phyloP scores from a whole-genome alignment of 2,329 filamentous ascomycete genomes.

The Tolypocladium ophioglossoides region DNA sequence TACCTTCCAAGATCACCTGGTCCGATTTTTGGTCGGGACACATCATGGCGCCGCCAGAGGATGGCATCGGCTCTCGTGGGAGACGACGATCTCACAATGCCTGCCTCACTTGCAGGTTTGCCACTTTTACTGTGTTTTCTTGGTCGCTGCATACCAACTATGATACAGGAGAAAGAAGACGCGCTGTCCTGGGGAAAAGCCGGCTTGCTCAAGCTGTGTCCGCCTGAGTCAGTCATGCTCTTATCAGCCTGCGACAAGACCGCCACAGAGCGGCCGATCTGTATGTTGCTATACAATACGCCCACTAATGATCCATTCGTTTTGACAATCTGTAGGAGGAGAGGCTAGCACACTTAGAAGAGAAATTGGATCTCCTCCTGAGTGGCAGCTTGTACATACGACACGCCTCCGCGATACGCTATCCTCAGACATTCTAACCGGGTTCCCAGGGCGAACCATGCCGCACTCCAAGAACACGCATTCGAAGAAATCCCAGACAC shows the following conservation, averaged over 20 bases:
- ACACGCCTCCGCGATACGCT: conserved; percentile 1
- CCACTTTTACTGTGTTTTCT: background rate
- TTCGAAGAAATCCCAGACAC: conserved; percentile 18
- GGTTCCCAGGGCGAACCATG: conserved; percentile 17
- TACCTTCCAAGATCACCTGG: background rate
- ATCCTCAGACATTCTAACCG: conserved; percentile 16
- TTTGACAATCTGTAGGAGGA: conserved; percentile 29
- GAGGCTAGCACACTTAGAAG: conserved; percentile 37
- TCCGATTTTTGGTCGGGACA: background rate
- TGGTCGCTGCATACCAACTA: background rate
- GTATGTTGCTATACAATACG: conserved; percentile 18
- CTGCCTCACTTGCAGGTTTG: conserved; percentile 37
- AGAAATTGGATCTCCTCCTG: conserved; percentile 39
- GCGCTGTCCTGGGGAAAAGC: conserved; percentile 40
- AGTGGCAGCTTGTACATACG: conserved; percentile 25
- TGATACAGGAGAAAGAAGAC: conserved; percentile 34
- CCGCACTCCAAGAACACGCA: conserved; percentile 10
- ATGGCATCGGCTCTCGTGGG: conserved; percentile 17
- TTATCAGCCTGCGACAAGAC: conserved; percentile 27
- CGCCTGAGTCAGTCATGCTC: conserved; percentile 36
- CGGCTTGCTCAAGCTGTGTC: conserved; percentile 38
- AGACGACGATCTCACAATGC: conserved; percentile 29
- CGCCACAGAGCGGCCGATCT: conserved; percentile 29
- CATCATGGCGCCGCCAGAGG: conserved; percentile 22
- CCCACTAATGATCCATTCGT: background rate